Percentiles rank a stretch among this genome's conserved stretches.
phyloP scores from a whole-genome alignment of 257 asterid species.

The Capsicum pubescens region DNA sequence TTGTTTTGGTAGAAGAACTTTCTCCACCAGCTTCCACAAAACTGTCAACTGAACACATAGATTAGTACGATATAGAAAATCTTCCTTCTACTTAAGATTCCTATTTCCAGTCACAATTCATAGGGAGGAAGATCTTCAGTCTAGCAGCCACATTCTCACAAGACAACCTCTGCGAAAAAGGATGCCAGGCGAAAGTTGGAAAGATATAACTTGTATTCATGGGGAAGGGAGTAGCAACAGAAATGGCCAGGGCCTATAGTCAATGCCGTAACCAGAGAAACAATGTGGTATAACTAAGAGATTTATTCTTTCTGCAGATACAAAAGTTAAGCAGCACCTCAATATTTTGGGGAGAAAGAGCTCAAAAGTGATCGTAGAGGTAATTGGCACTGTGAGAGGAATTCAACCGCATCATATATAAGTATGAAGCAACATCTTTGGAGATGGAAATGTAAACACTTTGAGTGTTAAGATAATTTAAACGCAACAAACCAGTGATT shows the following conservation, averaged over 20 bases:
- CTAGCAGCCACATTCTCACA: not conserved
- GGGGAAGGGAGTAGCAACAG: constrained; percentile 13
- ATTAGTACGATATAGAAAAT: constrained; percentile 67
- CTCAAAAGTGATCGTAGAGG: not conserved
- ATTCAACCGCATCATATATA: not conserved
- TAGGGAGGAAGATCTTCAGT: constrained; percentile 3
- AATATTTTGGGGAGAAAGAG: constrained; percentile 18
- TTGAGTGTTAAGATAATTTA: not conserved
- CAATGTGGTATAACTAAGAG: not conserved
- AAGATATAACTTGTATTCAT: not conserved
- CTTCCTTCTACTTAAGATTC: constrained; percentile 17
- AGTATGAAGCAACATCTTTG: not conserved
- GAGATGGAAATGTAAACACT: not conserved
- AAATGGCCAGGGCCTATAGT: not conserved
- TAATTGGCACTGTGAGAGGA: not conserved
- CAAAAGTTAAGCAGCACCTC: not conserved
- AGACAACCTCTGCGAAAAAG: not conserved
- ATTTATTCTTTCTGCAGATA: constrained; percentile 5
- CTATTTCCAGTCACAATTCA: not conserved
- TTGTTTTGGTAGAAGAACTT: constrained; percentile 67
- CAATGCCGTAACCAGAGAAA: not conserved
- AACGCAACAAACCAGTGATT: not conserved
- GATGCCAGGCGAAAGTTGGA: not conserved
- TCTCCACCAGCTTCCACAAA: constrained; percentile 92
- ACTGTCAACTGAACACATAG: constrained; percentile 84